Percentiles rank a stretch among this genome's conserved stretches.
These are phyloP conservation scores for Yamadazyma triangularis DNA, from an alignment of 1,139 yeast genomes.

Conservation along the genomic window DNA sequence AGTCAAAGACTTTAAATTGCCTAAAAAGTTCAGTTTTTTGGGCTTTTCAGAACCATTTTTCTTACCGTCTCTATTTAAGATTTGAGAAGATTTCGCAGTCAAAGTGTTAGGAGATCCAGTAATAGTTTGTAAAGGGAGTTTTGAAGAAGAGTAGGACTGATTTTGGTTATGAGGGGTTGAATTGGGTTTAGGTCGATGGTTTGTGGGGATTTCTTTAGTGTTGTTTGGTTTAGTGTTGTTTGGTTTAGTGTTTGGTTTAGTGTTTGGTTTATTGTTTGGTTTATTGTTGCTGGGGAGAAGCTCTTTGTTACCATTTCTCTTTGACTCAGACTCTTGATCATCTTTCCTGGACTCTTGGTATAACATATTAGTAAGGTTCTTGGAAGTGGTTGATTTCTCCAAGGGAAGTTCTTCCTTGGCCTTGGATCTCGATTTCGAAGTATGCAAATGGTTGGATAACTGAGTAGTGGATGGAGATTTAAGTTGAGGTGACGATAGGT, in stretches of 20 bases:
- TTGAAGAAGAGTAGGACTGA: no score
- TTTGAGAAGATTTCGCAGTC: no score
- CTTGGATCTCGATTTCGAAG: slow-evolving; percentile 1
- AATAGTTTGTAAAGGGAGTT: slow-evolving; percentile 2
- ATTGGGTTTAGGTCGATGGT: no score
- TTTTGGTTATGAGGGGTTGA: background rate
- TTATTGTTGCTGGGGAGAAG: no score
- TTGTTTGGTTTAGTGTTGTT: no score
- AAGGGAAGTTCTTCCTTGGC: slow-evolving; percentile 2
- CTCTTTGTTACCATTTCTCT: no score
- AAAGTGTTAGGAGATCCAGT: slow-evolving; percentile 6
- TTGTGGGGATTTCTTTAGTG: slow-evolving; percentile 1
- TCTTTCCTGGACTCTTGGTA: slow-evolving; percentile 8
- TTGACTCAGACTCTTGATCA: no score
- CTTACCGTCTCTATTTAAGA: background rate
- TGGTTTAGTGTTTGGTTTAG: no score
- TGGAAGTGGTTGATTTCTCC: slow-evolving; percentile 8
- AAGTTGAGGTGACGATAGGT: slow-evolving; percentile 9
- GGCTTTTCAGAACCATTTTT: background rate
- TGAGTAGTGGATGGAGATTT: slow-evolving; percentile 25
- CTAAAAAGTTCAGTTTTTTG: slow-evolving; percentile 1
- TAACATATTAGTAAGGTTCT: slow-evolving; percentile 7
- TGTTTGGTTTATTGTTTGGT: background rate
- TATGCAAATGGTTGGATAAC: slow-evolving; percentile 12
- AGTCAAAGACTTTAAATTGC: slow-evolving; percentile 3